These are phyloP conservation scores for Lactarius sanguifluus DNA, from an alignment of 768 basidiomycete species.

Conservation along the genomic window DNA sequence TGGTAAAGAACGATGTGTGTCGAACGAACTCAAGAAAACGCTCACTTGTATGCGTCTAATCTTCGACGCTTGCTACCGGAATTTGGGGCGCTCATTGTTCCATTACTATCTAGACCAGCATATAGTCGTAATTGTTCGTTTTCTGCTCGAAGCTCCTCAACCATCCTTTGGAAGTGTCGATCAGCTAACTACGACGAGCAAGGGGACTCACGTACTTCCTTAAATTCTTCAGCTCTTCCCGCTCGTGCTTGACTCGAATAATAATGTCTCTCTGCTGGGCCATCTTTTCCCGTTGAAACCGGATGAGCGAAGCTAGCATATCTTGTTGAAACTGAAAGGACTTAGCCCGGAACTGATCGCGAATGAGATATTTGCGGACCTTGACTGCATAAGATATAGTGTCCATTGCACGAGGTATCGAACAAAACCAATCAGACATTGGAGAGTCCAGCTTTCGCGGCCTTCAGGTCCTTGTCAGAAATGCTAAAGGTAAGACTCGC, in stretches of 20 bases:
- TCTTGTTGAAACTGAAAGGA: conserved; percentile 74
- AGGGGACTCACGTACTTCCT: conserved; percentile 44
- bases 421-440: conserved; percentile 80
- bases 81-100: conserved; percentile 44
- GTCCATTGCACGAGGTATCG: conserved; percentile 61
- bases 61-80: conserved; percentile 67
- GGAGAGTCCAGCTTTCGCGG: conserved; percentile 66
- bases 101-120: conserved; percentile 36
- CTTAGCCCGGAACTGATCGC: not conserved
- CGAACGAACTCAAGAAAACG: conserved; percentile 1
- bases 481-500: conserved; percentile 28
- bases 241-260: conserved; percentile 53
- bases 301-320: conserved; percentile 64
- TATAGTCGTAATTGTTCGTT: conserved; percentile 47
- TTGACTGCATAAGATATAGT: conserved; percentile 64
- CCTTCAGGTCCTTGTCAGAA: not conserved
- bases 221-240: conserved; percentile 46
- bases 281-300: conserved; percentile 58
- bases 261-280: conserved; percentile 54
- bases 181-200: conserved; percentile 8
- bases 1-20: not conserved
- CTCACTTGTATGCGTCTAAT: conserved; percentile 47
- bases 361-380: conserved; percentile 39
- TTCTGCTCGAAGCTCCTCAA: conserved; percentile 50
- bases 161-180: conserved; percentile 41